Evolutionary conservation across 164 flowering plant species (phyloP), one percentile per base, ranked within the genome.

Genomic region (Santalum album): DNA sequence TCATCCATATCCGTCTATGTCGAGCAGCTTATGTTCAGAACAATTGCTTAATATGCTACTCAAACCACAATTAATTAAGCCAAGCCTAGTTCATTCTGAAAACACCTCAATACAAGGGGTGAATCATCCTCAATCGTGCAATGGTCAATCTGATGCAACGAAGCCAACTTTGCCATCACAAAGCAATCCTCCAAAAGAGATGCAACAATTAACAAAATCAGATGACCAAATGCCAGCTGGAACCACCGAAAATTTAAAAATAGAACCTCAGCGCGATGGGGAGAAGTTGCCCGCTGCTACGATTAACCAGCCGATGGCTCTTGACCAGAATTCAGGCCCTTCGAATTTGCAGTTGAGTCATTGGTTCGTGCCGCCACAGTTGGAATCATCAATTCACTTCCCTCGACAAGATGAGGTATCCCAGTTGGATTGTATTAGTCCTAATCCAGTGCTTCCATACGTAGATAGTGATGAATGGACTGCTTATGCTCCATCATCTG

Each of bases 11-110:
- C 59, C 79, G 14, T 43, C 79, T 10, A 51, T 75, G 47, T 61
- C 88, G 24, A 29, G 59, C 57, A 72, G 59, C 57, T 51, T 65
- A 3, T 74, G 71, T 61, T 75, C 96, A 19, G 96, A 87, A 61
- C 83, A 81, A 49, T 46, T 92, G 27, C 65, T 87, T 62, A 81
- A 77, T 70, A 78, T 75, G 78, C 71, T 84, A 18, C 56, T 67
- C 36, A 75, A 71, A 58, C 86, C 95, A 54, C 86, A 73, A 34
- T n/a, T n/a, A n/a, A n/a, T n/a, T n/a, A n/a, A n/a, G n/a, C n/a
- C n/a, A n/a, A n/a, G n/a, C n/a, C n/a, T n/a, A n/a, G n/a, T n/a
- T n/a, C n/a, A n/a, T n/a, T n/a, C n/a, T n/a, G n/a, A n/a, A n/a
- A n/a, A n/a, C n/a, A n/a, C n/a, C n/a, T 24, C 56, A 19, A 44